Conservation (phyloP, 2,329 filamentous ascomycete genomes). For the Apiospora arundinis region DNA sequence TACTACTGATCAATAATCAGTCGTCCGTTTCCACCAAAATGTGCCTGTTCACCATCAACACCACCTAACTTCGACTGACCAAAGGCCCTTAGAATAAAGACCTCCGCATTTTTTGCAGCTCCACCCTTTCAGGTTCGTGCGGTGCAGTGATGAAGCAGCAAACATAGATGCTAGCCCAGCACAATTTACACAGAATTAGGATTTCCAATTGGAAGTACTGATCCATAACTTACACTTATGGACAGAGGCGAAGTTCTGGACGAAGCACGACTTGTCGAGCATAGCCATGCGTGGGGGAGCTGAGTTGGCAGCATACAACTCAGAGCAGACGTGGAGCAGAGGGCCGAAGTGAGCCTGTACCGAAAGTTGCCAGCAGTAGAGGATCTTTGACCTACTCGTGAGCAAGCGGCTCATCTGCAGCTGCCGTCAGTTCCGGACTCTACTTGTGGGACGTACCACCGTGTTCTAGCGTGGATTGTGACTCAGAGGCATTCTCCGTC, state of each 20-base stretch:
- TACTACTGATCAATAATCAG: constrained; percentile 5
- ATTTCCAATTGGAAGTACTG: background rate
- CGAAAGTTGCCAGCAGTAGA: background rate
- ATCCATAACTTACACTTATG: background rate
- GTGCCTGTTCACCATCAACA: constrained; percentile 4
- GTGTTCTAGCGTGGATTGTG: background rate
- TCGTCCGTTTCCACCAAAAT: constrained; percentile 5
- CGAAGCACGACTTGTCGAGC: background rate
- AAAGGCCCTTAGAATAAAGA: constrained; percentile 4
- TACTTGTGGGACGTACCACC: constrained; percentile 2
- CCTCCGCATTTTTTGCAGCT: constrained; percentile 6
- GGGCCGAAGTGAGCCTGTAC: background rate
- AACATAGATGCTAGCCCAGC: background rate
- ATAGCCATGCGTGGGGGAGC: background rate
- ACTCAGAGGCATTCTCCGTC: background rate
- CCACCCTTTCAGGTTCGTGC: background rate
- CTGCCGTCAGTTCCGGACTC: constrained; percentile 4
- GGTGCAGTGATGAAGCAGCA: background rate
- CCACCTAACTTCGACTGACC: constrained; percentile 4
- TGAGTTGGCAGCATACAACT: background rate
- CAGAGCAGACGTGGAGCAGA: background rate
- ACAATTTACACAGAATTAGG: background rate
- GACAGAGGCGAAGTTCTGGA: too few species aligned
- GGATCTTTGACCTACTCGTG: too few species aligned
- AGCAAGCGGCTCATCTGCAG: too few species aligned